These are phyloP conservation scores for Perilla frutescens DNA, from an alignment of 257 asterid genomes.

Conservation along the genomic window DNA sequence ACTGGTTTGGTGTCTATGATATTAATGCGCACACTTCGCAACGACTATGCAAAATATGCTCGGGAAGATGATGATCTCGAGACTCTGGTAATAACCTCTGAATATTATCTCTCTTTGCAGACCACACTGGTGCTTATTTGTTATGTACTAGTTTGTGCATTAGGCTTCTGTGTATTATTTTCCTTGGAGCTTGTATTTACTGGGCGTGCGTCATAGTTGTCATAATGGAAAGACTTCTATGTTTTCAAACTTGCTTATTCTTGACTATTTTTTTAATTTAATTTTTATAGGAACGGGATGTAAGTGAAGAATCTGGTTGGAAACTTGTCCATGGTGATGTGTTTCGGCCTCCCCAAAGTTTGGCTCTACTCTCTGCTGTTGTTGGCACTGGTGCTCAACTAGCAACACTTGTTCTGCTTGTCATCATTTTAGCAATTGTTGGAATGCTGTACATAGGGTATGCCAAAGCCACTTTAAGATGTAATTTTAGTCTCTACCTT, in stretches of 20 bases:
- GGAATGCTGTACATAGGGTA: conserved; percentile 91
- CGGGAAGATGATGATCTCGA: conserved; percentile 98
- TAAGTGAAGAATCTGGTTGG: conserved; percentile 92
- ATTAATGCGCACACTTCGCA: conserved; percentile 92
- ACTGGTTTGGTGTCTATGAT: conserved; percentile 98
- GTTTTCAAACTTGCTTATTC: conserved; percentile 27
- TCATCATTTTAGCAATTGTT: conserved; percentile 68
- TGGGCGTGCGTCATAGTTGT: background rate
- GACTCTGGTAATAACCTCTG: conserved; percentile 69
- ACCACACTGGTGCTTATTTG: conserved; percentile 3
- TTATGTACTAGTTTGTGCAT: conserved; percentile 9
- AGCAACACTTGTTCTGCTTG: conserved; percentile 73
- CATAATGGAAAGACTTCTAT: background rate
- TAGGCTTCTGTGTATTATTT: background rate
- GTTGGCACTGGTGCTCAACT: conserved; percentile 96
- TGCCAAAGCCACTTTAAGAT: conserved; percentile 32
- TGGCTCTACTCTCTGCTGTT: conserved; percentile 79
- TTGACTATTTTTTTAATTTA: conserved; percentile 2
- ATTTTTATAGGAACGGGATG: conserved; percentile 78
- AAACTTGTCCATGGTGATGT: conserved; percentile 96
- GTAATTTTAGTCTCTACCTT: conserved; percentile 16
- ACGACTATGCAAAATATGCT: conserved; percentile 99
- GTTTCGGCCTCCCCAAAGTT: conserved; percentile 71
- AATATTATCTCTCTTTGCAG: background rate
- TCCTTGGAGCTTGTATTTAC: conserved; percentile 13